Evolutionary conservation across 2,329 filamentous ascomycete genomes (phyloP).

Genomic region (Alternaria tenuissima): DNA sequence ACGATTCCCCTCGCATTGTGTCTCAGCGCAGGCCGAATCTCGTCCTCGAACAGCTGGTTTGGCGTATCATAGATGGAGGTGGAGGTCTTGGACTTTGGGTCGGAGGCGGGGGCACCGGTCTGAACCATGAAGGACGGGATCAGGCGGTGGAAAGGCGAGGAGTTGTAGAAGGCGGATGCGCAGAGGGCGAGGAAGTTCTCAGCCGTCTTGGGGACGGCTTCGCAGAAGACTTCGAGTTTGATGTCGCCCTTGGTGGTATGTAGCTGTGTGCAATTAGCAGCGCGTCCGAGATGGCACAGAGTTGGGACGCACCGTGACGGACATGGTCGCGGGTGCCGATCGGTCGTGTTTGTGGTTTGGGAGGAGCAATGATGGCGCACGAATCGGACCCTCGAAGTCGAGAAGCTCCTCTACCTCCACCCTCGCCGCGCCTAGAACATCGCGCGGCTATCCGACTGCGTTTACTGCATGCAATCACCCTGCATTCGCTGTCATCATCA

Average conservation of each 20-base stretch:
- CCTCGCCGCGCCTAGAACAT: constrained; percentile 17
- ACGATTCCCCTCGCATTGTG: constrained; percentile 75
- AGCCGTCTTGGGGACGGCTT: constrained; percentile 90
- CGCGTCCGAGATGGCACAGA: background rate
- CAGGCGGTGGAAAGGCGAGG: constrained; percentile 79
- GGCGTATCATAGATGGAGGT: constrained; percentile 71
- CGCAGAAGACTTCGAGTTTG: constrained; percentile 96
- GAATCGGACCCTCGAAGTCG: constrained; percentile 10
- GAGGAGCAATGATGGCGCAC: constrained; percentile 11
- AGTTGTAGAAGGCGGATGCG: constrained; percentile 78
- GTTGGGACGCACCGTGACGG: constrained; percentile 54
- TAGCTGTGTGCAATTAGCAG: constrained; percentile 54
- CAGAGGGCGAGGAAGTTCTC: constrained; percentile 92
- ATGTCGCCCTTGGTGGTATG: constrained; percentile 90
- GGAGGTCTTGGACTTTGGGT: constrained; percentile 68
- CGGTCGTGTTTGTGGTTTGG: constrained; percentile 19
- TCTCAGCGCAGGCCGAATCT: constrained; percentile 74
- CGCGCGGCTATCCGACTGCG: constrained; percentile 13
- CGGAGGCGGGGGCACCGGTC: constrained; percentile 66
- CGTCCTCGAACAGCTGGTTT: constrained; percentile 73
- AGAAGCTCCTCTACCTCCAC: constrained; percentile 10
- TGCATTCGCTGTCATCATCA: constrained; percentile 13
- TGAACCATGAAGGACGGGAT: constrained; percentile 85
- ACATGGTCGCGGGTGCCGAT: constrained; percentile 49
- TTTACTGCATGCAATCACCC: constrained; percentile 11